Evolutionary conservation across 1,284 basidiomycete genomes (phyloP).

Genomic region (Golubevia pallescens): DNA sequence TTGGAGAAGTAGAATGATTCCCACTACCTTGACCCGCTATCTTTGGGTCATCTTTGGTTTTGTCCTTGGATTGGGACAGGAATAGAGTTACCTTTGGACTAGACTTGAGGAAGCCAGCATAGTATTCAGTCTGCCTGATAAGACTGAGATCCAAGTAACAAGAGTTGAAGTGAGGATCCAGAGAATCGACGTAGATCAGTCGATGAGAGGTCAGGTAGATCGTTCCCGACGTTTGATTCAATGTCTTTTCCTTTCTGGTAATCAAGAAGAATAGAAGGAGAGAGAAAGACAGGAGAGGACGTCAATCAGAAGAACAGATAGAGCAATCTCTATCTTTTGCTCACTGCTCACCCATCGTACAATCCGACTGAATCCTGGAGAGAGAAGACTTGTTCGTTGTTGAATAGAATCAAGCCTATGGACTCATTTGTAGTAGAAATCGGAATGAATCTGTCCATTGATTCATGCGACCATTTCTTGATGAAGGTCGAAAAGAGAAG

Average conservation of each 20-base stretch:
- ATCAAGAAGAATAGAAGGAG: not conserved
- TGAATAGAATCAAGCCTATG: constrained; percentile 29
- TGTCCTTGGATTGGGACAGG: too few species aligned
- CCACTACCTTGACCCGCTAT: too few species aligned
- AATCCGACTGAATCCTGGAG: constrained; percentile 49
- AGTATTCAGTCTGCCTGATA: constrained; percentile 83
- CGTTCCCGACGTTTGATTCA: not conserved
- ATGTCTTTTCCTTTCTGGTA: not conserved
- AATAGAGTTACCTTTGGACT: constrained; percentile 88
- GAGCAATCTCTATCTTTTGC: not conserved
- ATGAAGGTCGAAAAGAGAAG: too few species aligned
- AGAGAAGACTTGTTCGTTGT: constrained; percentile 45
- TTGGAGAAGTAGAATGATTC: too few species aligned
- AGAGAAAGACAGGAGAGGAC: too few species aligned
- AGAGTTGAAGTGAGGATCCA: constrained; percentile 65
- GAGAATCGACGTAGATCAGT: constrained; percentile 79
- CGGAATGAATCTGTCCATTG: constrained; percentile 53
- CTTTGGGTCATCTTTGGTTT: too few species aligned
- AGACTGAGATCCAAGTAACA: constrained; percentile 70
- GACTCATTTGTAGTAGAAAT: constrained; percentile 45
- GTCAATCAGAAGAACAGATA: too few species aligned
- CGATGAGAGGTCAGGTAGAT: constrained; percentile 83
- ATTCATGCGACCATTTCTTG: too few species aligned
- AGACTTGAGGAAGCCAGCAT: constrained; percentile 88
- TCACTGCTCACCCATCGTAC: constrained; percentile 27